These are phyloP conservation scores for Aspergillus aculeatus DNA, from an alignment of 2,329 filamentous ascomycete species.

Conservation along the genomic window DNA sequence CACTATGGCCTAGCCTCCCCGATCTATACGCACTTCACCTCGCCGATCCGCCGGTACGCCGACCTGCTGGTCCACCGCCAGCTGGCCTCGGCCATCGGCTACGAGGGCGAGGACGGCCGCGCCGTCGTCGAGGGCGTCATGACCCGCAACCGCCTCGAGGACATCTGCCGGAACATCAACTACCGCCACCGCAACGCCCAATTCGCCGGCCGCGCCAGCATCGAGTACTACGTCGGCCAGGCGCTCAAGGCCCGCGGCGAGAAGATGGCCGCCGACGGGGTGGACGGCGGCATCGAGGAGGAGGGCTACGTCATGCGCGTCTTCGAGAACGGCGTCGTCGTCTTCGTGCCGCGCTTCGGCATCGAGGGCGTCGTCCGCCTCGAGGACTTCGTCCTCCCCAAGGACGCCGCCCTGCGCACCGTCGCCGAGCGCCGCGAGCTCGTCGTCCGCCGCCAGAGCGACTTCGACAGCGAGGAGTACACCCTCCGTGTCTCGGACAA, in stretches of 20 bases:
- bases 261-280: slow-evolving; percentile 37
- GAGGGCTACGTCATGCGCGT: slow-evolving; percentile 96
- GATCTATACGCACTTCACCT: slow-evolving; percentile 99
- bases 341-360: slow-evolving; percentile 92
- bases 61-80: slow-evolving; percentile 92
- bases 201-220: slow-evolving; percentile 86
- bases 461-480: slow-evolving; percentile 85
- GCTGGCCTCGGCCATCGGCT: slow-evolving; percentile 90
- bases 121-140: slow-evolving; percentile 76
- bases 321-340: slow-evolving; percentile 95
- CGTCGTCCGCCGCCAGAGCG: slow-evolving; percentile 62
- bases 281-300: slow-evolving; percentile 61
- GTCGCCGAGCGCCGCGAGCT: slow-evolving; percentile 35
- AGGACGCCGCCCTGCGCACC: slow-evolving; percentile 41
- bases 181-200: slow-evolving; percentile 95
- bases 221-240: slow-evolving; percentile 98
- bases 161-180: slow-evolving; percentile 98
- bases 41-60: slow-evolving; percentile 95
- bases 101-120: slow-evolving; percentile 60
- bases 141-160: slow-evolving; percentile 80
- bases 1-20: slow-evolving; percentile 95
- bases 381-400: slow-evolving; percentile 74
- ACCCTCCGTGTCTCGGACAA: slow-evolving; percentile 61
- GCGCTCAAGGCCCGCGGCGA: slow-evolving; percentile 73
- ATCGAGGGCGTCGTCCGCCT: slow-evolving; percentile 90